Evolutionary conservation across 495 filamentous ascomycete genomes (phyloP).

Genomic region (Daldinia decipiens): DNA sequence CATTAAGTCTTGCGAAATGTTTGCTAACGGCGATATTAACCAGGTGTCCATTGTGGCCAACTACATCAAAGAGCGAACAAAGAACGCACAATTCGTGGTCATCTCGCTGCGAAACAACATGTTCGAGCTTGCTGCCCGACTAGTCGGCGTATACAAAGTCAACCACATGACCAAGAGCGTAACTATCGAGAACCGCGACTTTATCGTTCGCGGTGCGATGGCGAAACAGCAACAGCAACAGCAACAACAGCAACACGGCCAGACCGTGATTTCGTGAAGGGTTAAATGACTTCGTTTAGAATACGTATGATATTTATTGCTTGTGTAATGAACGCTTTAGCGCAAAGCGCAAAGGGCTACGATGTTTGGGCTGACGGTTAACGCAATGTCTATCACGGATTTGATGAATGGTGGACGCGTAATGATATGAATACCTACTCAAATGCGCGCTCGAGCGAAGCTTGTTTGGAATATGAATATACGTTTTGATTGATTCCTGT

Average conservation of each 20-base stretch:
- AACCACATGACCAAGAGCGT: constrained; percentile 99
- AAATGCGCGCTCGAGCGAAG: neutral
- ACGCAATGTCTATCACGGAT: constrained; percentile 1
- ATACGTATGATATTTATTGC: constrained; percentile 5
- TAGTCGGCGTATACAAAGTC: constrained; percentile 98
- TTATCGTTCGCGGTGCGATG: constrained; percentile 59
- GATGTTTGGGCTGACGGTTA: constrained; percentile 9
- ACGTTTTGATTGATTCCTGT: constrained; percentile 7
- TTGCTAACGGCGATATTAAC: constrained; percentile 3
- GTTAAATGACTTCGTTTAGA: neutral
- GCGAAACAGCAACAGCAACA: constrained; percentile 23
- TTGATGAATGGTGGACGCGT: constrained; percentile 18
- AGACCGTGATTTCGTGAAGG: constrained; percentile 26
- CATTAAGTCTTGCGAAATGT: neutral
- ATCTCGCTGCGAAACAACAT: constrained; percentile 99
- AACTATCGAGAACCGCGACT: constrained; percentile 92
- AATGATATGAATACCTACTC: constrained; percentile 31
- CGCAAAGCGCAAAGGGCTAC: constrained; percentile 6
- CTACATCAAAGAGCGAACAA: constrained; percentile 98
- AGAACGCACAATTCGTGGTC: constrained; percentile 99
- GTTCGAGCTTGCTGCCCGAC: constrained; percentile 94
- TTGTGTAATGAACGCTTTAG: constrained; percentile 4
- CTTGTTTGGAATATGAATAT: constrained; percentile 17
- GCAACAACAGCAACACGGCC: constrained; percentile 15
- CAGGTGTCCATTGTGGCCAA: constrained; percentile 97